Evolutionary conservation across 139 green algal species (phyloP), one percentile per base, ranked within the genome.

Genomic region (Chlamydomonas sphaeroides): DNA sequence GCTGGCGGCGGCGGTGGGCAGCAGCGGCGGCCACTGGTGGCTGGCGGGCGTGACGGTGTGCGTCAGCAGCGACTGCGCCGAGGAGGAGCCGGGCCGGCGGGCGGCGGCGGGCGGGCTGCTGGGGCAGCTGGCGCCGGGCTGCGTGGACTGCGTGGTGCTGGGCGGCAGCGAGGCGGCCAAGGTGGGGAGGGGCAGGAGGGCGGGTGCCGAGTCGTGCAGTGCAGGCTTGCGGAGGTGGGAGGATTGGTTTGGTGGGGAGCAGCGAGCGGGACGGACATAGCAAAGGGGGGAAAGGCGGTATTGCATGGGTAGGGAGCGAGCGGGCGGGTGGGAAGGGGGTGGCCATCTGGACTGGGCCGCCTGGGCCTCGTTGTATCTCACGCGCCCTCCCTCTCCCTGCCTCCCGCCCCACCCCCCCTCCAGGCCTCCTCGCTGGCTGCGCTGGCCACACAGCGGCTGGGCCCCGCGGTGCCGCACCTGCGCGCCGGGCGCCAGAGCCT

Each of bases 91-190:
- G 56, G 56, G 18, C 17, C 56, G 72, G 26, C 7, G 23, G 28
- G 57, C 57, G 72, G 25, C 49, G 35, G 72, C 72, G 0, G 42
- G n/a, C 30, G 78, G 66, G 14, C 33, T 71, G 30, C 39, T 61
- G 67, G 53, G 17, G 66, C 78, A 74, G 68, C 79, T 85, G 57
- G 39, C 70, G 41, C 41, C 68, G 1, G 79, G 79, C 25, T 73
- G n/a, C 21, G 41, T 85, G 21, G 79, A 85, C 33, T 65, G 51
- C 1, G 68, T 79, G 41, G 79, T 85, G 68, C 14, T 79, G 57
- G 53, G 35, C 8, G 79, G 61, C 18, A 63, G 32, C 3, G 49
- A 75, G 1, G 41, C 73, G 39, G 59, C 38, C 32, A 77, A 77
- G 71, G 71, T 67, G 56, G 25, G 33, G 61, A 28, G 35, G 6